phyloP scores from a whole-genome alignment of 1,284 basidiomycete genomes.

The Leccinum subrobustum region DNA sequence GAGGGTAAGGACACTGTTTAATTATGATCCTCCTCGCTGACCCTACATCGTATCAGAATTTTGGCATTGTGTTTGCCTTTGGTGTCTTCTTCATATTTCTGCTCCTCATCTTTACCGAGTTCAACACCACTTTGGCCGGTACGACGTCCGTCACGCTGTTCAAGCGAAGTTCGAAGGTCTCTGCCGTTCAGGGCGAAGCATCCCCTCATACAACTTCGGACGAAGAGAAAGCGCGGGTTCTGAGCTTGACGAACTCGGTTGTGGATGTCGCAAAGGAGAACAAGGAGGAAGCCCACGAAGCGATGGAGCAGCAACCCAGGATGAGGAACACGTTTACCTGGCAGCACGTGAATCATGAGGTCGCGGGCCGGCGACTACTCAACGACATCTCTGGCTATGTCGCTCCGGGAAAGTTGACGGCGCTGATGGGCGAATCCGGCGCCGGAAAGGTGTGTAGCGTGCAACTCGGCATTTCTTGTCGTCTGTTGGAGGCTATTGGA shows the following conservation, averaged over 20 bases:
- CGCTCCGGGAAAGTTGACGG: slow-evolving; percentile 76
- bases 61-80: slow-evolving; percentile 56
- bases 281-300: slow-evolving; percentile 9
- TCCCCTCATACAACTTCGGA: not conserved
- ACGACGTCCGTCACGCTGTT: slow-evolving; percentile 39
- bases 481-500: slow-evolving; percentile 8
- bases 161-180: slow-evolving; percentile 39
- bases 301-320: slow-evolving; percentile 18
- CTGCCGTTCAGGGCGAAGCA: slow-evolving; percentile 6
- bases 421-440: slow-evolving; percentile 80
- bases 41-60: slow-evolving; percentile 38
- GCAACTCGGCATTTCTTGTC: slow-evolving; percentile 2
- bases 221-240: slow-evolving; percentile 32
- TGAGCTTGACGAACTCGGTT: slow-evolving; percentile 32
- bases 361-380: slow-evolving; percentile 61
- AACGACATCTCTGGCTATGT: slow-evolving; percentile 85
- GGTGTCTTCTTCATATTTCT: slow-evolving; percentile 44
- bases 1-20: slow-evolving; percentile 42
- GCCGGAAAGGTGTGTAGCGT: slow-evolving; percentile 60
- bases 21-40: not conserved
- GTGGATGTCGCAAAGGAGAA: slow-evolving; percentile 8
- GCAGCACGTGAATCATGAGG: slow-evolving; percentile 61
- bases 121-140: slow-evolving; percentile 37
- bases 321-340: slow-evolving; percentile 54
- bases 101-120: slow-evolving; percentile 56